Base-by-base conservation (phyloP, 371 early-diverging fungal genomes). In the Enterospora canceri region DNA sequence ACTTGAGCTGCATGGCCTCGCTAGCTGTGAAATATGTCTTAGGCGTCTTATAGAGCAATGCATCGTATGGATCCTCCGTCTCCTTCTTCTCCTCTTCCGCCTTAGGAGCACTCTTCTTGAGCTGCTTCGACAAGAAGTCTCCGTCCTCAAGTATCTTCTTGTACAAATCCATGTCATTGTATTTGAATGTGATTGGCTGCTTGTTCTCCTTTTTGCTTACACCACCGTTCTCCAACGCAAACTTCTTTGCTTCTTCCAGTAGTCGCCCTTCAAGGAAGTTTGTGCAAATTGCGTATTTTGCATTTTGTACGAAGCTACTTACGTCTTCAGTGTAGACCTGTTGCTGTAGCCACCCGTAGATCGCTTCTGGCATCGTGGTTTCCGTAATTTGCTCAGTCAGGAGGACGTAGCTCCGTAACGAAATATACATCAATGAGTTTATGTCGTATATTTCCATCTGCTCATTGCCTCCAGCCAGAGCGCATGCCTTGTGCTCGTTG, bases 321-420 rank as follows among this genome's bases (percentile, higher is more conserved):
- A 58, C 12, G 15, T 32, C 30, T 55, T 63, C 64, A 55, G 54
- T 57, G 56, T 48, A 63, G 2, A 63, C 3, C 19, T 31, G 4
- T 5, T 55, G 23, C 18, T 3, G 2, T 12, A 63, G 8, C 5
- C 16, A 63, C 4, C 8, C 30, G 12, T 23, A 8, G 18, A 63
- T 63, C 3, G 8, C 40, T 4, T 12, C 5, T 15, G 55, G 8
- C 4, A 58, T 18, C 4, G 5, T 47, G 5, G 30, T 15, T 34
- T 57, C 30, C 21, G 54, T 51, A 18, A 63, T 3, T 63, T 63
- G n/a, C 24, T 51, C 58, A 55, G 54, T 4, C 3, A 63, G 5
- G 4, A 3, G 2, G 2, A 55, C 2, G 23, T 54, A 16, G 3
- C 3, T 15, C 21, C 54, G 12, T 19, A 49, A 16, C 5, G 49